A percentile compares a stretch with the other conserved stretches of the same genome.
phyloP scores from a whole-genome alignment of 106 monocot genomes.

The Acorus gramineus region DNA sequence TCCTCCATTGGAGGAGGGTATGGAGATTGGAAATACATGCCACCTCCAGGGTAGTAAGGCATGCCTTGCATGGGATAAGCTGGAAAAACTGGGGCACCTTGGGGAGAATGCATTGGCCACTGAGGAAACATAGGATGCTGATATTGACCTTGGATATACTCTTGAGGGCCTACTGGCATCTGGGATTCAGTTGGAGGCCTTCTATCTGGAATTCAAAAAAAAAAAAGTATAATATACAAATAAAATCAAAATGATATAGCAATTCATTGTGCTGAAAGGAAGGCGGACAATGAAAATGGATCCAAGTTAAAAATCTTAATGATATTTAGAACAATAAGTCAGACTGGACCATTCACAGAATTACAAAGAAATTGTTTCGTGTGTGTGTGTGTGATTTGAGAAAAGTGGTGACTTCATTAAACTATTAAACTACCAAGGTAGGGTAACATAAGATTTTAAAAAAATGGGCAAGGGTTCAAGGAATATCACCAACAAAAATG shows the following conservation, averaged over 20 bases:
- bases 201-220: constrained; percentile 11
- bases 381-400: too few species aligned
- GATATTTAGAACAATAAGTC: too few species aligned
- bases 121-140: constrained; percentile 56
- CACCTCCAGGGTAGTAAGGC: constrained; percentile 60
- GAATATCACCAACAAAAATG: too few species aligned
- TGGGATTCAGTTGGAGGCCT: constrained; percentile 13
- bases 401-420: too few species aligned
- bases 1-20: constrained; percentile 46
- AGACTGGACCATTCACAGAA: too few species aligned
- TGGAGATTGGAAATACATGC: constrained; percentile 48
- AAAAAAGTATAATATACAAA: constrained; percentile 6
- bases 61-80: constrained; percentile 69
- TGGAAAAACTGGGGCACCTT: constrained; percentile 41
- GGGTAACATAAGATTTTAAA: too few species aligned
- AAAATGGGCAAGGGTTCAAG: too few species aligned
- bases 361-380: too few species aligned
- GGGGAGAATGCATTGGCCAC: constrained; percentile 67
- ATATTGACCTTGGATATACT: constrained; percentile 31
- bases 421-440: too few species aligned
- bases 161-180: constrained; percentile 6
- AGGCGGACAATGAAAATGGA: too few species aligned
- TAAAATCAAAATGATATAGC: background rate
- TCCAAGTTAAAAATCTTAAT: too few species aligned
- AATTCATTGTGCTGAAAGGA: too few species aligned